These are phyloP conservation scores for Geotrichum carabidarum DNA, from an alignment of 1,139 yeast species.

Conservation along the genomic window DNA sequence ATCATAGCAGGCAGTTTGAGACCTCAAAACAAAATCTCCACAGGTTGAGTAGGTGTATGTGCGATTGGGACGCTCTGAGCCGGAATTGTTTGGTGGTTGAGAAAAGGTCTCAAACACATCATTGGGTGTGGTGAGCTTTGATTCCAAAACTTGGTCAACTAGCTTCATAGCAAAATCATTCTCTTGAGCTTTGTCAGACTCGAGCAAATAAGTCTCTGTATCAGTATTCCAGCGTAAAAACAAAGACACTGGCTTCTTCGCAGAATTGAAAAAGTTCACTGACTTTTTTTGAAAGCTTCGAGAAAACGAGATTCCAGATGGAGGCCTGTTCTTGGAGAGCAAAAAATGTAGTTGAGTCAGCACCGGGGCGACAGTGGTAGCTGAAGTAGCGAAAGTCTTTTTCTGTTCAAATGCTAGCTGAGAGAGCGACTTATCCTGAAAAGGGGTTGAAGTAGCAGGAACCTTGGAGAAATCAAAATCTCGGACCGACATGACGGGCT, in stretches of 20 bases:
- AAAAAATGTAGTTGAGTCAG: slow-evolving; percentile 68
- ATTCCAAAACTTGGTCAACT: slow-evolving; percentile 75
- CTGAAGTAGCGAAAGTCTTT: slow-evolving; percentile 64
- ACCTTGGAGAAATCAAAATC: slow-evolving; percentile 63
- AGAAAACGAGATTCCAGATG: slow-evolving; percentile 45
- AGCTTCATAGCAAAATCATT: slow-evolving; percentile 66
- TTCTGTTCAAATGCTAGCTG: slow-evolving; percentile 43
- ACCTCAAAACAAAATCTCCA: slow-evolving; percentile 72
- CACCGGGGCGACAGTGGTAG: slow-evolving; percentile 79
- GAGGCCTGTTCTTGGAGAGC: slow-evolving; percentile 57
- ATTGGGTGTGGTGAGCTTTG: slow-evolving; percentile 59
- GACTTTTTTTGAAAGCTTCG: slow-evolving; percentile 38
- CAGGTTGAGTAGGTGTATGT: slow-evolving; percentile 67
- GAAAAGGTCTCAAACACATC: slow-evolving; percentile 39
- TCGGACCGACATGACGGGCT: slow-evolving; percentile 57
- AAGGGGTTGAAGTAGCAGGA: slow-evolving; percentile 58
- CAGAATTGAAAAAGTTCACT: slow-evolving; percentile 38
- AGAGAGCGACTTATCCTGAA: slow-evolving; percentile 54
- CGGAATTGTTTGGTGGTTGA: slow-evolving; percentile 17
- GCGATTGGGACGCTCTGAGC: slow-evolving; percentile 25
- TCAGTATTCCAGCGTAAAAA: slow-evolving; percentile 39
- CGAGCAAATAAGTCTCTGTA: slow-evolving; percentile 54
- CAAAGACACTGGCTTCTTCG: slow-evolving; percentile 42
- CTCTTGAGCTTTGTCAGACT: slow-evolving; percentile 64
- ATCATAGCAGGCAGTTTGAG: slow-evolving; percentile 85